phyloP scores from a whole-genome alignment of 2,329 filamentous ascomycete genomes.

The Canariomyces notabilis region DNA sequence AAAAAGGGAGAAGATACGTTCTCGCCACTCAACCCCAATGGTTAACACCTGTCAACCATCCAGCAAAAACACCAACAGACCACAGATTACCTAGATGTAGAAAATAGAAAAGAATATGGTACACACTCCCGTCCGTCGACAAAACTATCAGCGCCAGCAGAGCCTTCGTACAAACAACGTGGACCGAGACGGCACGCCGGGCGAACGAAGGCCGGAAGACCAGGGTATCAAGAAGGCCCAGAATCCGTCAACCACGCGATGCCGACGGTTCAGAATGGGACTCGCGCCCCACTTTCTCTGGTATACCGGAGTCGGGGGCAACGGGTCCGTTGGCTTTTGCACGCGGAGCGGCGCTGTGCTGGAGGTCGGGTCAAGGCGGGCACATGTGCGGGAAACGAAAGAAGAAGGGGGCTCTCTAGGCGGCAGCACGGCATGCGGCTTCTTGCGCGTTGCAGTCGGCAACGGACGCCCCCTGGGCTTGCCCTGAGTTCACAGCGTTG shows the following conservation, averaged over 20 bases:
- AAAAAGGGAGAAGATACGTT: background rate
- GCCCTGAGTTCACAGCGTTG: conserved; percentile 50
- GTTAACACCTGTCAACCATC: background rate
- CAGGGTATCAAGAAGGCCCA: conserved; percentile 6
- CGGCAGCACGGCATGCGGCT: conserved; percentile 34
- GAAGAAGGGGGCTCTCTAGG: conserved; percentile 7
- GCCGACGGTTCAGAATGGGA: conserved; percentile 3
- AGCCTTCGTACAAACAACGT: background rate
- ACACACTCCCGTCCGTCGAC: conserved; percentile 10
- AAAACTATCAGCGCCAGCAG: background rate
- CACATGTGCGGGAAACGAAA: conserved; percentile 5
- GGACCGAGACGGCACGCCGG: background rate
- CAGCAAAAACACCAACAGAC: conserved; percentile 1
- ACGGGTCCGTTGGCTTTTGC: background rate
- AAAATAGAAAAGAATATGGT: conserved; percentile 9
- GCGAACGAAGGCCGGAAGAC: background rate
- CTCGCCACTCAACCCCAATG: background rate
- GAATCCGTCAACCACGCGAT: background rate
- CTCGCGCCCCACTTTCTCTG: background rate
- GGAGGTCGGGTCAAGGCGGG: conserved; percentile 1
- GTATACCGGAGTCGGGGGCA: background rate
- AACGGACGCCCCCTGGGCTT: conserved; percentile 36
- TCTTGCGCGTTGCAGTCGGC: conserved; percentile 54
- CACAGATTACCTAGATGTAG: conserved; percentile 2
- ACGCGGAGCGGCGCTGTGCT: conserved; percentile 6